Percentiles rank a stretch among this genome's conserved stretches.
These are phyloP conservation scores for Halenospora varia DNA, from an alignment of 495 filamentous ascomycete genomes.

Conservation along the genomic window DNA sequence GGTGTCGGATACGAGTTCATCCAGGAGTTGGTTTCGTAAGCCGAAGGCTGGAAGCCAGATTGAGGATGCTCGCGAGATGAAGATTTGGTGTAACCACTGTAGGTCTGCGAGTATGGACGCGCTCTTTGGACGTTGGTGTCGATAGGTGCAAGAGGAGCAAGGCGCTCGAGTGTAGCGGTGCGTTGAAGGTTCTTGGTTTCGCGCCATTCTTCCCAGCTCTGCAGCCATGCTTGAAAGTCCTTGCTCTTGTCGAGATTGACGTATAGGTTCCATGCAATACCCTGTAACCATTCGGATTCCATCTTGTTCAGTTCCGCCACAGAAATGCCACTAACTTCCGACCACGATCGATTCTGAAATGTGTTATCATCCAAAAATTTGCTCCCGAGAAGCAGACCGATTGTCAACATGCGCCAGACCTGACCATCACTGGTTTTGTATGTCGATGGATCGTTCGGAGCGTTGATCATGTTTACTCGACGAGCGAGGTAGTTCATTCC, in stretches of 20 bases:
- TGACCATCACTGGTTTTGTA: constrained; percentile 57
- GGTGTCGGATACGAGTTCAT: constrained; percentile 19
- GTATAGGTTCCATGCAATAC: constrained; percentile 84
- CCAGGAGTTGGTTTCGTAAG: constrained; percentile 23
- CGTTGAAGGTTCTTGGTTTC: constrained; percentile 53
- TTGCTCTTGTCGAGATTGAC: constrained; percentile 77
- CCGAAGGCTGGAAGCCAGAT: constrained; percentile 5
- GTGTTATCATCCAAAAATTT: constrained; percentile 99
- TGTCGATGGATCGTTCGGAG: constrained; percentile 40
- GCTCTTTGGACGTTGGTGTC: constrained; percentile 26
- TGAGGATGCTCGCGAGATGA: constrained; percentile 17
- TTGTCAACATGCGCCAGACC: constrained; percentile 88
- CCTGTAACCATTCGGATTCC: constrained; percentile 87
- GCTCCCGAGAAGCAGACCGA: constrained; percentile 84
- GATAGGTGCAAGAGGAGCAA: constrained; percentile 27
- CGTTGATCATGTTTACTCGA: constrained; percentile 71
- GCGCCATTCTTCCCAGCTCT: constrained; percentile 80
- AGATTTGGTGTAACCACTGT: constrained; percentile 17
- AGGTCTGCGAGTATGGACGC: constrained; percentile 17
- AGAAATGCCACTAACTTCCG: constrained; percentile 91
- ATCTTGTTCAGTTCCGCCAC: constrained; percentile 84
- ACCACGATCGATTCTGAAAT: constrained; percentile 98
- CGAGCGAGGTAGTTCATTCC: constrained; percentile 86
- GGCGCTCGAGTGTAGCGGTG: constrained; percentile 27
- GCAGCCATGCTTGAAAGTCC: constrained; percentile 78